Evolutionary conservation across 108 stramenopile species (phyloP).

Genomic region (Chaetoceros tenuissimus): DNA sequence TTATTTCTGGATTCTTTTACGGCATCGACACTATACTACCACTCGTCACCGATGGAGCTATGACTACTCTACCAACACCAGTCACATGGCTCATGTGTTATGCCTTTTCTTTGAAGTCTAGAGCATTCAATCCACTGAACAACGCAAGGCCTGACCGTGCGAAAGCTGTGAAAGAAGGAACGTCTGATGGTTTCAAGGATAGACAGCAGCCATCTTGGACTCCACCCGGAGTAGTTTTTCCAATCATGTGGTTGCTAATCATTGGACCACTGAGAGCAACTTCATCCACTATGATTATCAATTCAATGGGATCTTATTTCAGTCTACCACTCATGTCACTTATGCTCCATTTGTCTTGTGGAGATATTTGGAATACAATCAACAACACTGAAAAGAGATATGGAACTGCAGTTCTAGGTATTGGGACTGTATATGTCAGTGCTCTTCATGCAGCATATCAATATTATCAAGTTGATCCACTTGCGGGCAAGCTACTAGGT

Average conservation of each 20-base stretch:
- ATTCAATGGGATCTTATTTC: constrained; percentile 22
- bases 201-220: constrained; percentile 79
- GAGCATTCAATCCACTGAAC: constrained; percentile 45
- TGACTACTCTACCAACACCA: constrained; percentile 20
- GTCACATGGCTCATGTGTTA: constrained; percentile 28
- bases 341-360: constrained; percentile 77
- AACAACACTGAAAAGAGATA: constrained; percentile 88
- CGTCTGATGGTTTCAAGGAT: constrained; percentile 34
- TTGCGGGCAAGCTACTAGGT: constrained; percentile 71
- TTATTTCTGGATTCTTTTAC: constrained; percentile 23
- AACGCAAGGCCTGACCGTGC: constrained; percentile 32
- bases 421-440: constrained; percentile 40
- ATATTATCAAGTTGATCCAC: constrained; percentile 42
- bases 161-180: constrained; percentile 21
- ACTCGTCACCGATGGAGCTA: constrained; percentile 8
- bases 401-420: constrained; percentile 64
- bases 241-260: constrained; percentile 86
- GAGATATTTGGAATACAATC: constrained; percentile 94
- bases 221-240: constrained; percentile 84
- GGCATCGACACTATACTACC: constrained; percentile 28
- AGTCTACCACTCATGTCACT: constrained; percentile 48
- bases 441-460: constrained; percentile 58
- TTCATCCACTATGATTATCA: constrained; percentile 53
- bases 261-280: constrained; percentile 81
- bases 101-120: constrained; percentile 31